Base-by-base conservation (phyloP, 2,329 filamentous ascomycete genomes). In the Blastomyces percursus region DNA sequence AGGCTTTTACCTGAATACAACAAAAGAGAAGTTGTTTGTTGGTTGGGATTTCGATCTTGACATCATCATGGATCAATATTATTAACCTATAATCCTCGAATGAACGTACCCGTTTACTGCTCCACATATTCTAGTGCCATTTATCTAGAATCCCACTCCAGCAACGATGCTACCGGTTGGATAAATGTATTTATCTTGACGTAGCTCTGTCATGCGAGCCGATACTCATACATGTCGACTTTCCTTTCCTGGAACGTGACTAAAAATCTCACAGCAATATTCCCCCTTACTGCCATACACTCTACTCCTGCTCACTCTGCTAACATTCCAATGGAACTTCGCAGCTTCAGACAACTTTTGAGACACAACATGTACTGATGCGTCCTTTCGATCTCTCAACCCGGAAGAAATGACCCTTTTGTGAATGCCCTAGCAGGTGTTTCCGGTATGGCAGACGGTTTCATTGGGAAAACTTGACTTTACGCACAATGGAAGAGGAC, bases 401-500 rank as follows among this genome's bases (percentile, higher is more conserved):
- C 40, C 54, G 12, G 52, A 62, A 14, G 64, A 64, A 24, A 38
- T 61, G 24, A 30, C 11, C n/a, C 42, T 14, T 30, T 52, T 2
- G 52, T 64, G 32, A 14, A 55, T 8, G 19, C 42, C n/a, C 62
- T 62, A 52, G 32, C 32, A 9, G 32, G 3, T 11, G 44, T 52
- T 38, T 52, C 38, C 21, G 64, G 64, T 5, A 62, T 62, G 27
- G 57, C 50, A 11, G 67, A 64, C 27, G 38, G 56, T 32, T 59
- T 52, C 2, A 56, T 64, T 24, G 50, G 50, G 2, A 59, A 62
- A 54, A 30, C 51, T 14, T 65, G 65, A 64, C 21, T 58, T 8
- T 69, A 62, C 44, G 60, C 66, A 1, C 60, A 60, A 27, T 71
- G 69, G 69, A 60, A 64, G 44, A 57, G 69, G 24, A 48, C 64